phyloP scores from a whole-genome alignment of 2,329 filamentous ascomycete species.

The Sporothrix dimorphospora region DNA sequence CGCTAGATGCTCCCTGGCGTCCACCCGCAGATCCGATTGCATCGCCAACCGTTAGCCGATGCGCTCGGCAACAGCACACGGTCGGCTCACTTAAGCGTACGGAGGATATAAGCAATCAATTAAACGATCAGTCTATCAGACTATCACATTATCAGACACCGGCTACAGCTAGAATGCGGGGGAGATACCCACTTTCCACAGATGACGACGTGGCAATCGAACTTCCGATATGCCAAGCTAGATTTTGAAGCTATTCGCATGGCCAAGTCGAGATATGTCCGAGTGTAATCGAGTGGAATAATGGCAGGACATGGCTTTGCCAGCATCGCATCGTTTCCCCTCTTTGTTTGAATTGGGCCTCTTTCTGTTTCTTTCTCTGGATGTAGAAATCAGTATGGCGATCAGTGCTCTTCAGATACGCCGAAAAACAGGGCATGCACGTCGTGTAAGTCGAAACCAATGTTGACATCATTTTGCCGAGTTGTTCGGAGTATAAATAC shows the following conservation, averaged over 20 bases:
- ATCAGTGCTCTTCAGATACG: neutral
- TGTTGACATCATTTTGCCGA: neutral
- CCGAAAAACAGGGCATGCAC: neutral
- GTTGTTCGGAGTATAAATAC: conserved; percentile 5
- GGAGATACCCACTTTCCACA: neutral
- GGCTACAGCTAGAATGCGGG: neutral
- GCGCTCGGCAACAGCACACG: neutral
- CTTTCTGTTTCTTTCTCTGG: neutral
- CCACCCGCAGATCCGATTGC: neutral
- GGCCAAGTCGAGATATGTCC: neutral
- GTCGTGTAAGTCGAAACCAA: neutral
- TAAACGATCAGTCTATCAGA: neutral
- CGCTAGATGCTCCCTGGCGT: neutral
- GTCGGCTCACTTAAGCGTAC: neutral
- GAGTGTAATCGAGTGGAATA: neutral
- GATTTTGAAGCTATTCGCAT: conserved; percentile 1
- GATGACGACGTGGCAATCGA: neutral
- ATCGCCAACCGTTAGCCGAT: conserved; percentile 2
- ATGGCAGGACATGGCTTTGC: neutral
- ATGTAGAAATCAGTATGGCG: neutral
- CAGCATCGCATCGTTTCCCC: no score
- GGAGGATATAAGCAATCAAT: neutral
- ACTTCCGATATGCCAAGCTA: neutral
- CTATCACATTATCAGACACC: neutral
- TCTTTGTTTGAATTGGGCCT: no score